Evolutionary conservation across 2,329 filamentous ascomycete genomes (phyloP).

Genomic region (Aspergillus flavus): DNA sequence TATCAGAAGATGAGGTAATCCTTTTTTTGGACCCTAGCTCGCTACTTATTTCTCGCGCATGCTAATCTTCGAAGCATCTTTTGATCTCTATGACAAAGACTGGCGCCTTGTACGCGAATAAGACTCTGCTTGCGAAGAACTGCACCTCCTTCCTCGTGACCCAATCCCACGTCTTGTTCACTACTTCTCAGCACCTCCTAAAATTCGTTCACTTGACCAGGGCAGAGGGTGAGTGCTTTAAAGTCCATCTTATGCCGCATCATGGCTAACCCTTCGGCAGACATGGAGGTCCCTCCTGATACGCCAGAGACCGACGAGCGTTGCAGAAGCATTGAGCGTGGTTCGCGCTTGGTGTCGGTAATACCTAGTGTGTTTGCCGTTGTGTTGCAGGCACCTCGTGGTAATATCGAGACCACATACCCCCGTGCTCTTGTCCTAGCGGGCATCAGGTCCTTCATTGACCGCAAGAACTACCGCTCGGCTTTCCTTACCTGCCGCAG

Average conservation of each 20-base stretch:
- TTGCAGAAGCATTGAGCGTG: constrained; percentile 88
- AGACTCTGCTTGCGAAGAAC: constrained; percentile 73
- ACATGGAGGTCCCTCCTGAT: constrained; percentile 79
- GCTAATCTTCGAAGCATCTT: constrained; percentile 42
- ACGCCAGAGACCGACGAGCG: constrained; percentile 90
- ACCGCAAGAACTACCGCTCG: constrained; percentile 75
- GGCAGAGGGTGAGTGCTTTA: constrained; percentile 59
- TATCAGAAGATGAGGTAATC: constrained; percentile 45
- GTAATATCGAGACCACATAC: constrained; percentile 93
- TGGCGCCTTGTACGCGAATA: constrained; percentile 78
- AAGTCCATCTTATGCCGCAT: background rate
- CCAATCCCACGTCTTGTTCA: constrained; percentile 81
- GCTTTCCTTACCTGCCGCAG: constrained; percentile 88
- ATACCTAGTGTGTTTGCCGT: constrained; percentile 86
- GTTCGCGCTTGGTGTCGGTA: constrained; percentile 81
- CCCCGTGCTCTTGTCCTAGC: constrained; percentile 90
- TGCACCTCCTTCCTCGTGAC: constrained; percentile 91
- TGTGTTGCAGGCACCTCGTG: constrained; percentile 90
- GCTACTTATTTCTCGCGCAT: background rate
- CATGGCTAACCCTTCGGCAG: constrained; percentile 49
- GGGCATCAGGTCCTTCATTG: constrained; percentile 80
- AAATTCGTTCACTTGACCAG: constrained; percentile 86
- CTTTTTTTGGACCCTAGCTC: background rate
- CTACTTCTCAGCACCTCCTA: constrained; percentile 86
- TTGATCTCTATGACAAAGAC: constrained; percentile 70